Evolutionary conservation across 306 rosid genomes (phyloP).

Genomic region (Prinsepia uniflora): DNA sequence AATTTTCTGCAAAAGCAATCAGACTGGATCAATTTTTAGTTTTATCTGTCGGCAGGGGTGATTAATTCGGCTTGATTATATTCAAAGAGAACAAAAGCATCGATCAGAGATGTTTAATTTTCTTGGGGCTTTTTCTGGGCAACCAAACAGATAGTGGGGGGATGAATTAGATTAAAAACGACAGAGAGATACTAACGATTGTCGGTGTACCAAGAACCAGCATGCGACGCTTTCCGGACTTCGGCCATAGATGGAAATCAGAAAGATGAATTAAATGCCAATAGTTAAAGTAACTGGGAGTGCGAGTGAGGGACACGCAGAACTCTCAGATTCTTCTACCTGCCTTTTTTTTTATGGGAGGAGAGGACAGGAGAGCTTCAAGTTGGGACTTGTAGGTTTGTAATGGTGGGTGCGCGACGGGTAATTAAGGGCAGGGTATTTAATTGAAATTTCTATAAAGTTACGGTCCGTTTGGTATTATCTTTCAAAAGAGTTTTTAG

Average conservation of each 20-base stretch:
- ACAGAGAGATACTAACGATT: slow-evolving; percentile 54
- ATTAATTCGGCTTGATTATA: neutral
- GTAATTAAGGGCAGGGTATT: too few relatives aligned
- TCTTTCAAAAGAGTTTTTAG: too few relatives aligned
- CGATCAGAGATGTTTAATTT: neutral
- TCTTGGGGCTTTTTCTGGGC: neutral
- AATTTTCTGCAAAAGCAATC: neutral
- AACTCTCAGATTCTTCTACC: neutral
- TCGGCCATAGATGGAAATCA: slow-evolving; percentile 44
- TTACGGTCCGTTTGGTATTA: too few relatives aligned
- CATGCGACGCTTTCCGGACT: slow-evolving; percentile 68
- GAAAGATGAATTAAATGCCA: neutral
- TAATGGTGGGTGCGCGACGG: neutral
- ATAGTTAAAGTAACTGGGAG: neutral
- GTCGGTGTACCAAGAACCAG: slow-evolving; percentile 88
- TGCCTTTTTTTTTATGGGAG: neutral
- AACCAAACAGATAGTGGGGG: neutral
- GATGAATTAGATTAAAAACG: neutral
- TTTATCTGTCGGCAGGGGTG: neutral
- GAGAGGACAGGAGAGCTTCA: neutral
- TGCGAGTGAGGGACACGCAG: neutral
- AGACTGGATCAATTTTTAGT: neutral
- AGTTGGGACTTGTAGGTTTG: neutral
- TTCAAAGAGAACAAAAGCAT: neutral
- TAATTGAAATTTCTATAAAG: too few relatives aligned